phyloP scores from a whole-genome alignment of 2,329 filamentous ascomycete genomes.

The Diaporthe caulivora region DNA sequence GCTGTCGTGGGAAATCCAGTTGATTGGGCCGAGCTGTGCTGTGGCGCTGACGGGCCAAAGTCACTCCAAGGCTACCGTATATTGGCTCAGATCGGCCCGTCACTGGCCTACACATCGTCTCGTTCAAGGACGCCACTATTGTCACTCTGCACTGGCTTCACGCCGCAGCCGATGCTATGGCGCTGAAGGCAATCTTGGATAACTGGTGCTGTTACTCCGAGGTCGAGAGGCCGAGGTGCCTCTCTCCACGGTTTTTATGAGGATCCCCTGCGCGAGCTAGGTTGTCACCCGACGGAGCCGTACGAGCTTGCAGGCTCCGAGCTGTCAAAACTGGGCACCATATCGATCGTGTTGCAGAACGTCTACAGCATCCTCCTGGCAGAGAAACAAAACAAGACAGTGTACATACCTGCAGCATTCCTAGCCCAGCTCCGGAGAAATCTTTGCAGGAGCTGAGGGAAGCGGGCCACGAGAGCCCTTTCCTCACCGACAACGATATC shows the following conservation, averaged over 20 bases:
- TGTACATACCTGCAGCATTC: constrained; percentile 51
- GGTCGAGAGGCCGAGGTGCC: constrained; percentile 52
- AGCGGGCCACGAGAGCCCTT: constrained; percentile 41
- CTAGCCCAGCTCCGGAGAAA: constrained; percentile 44
- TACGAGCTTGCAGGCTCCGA: constrained; percentile 42
- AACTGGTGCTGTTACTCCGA: constrained; percentile 54
- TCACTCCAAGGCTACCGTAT: constrained; percentile 53
- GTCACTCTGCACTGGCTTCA: constrained; percentile 58
- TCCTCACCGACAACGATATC: constrained; percentile 54
- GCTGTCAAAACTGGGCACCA: constrained; percentile 42
- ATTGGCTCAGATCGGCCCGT: constrained; percentile 53
- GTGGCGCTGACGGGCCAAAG: constrained; percentile 42
- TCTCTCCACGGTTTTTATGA: constrained; percentile 44
- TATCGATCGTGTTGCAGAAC: constrained; percentile 47
- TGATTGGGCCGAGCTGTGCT: constrained; percentile 42
- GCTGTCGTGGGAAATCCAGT: constrained; percentile 46
- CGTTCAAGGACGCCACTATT: constrained; percentile 58
- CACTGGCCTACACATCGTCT: constrained; percentile 57
- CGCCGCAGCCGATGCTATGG: constrained; percentile 56
- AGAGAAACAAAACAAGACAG: constrained; percentile 50
- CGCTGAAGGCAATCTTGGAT: constrained; percentile 51
- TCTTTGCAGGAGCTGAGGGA: constrained; percentile 45
- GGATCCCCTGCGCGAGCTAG: constrained; percentile 50
- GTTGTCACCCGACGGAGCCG: constrained; percentile 43
- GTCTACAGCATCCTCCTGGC: constrained; percentile 45